Evolutionary conservation across 768 basidiomycete species (phyloP), one percentile per base, ranked within the genome.

Genomic region (Clathrus columnatus): DNA sequence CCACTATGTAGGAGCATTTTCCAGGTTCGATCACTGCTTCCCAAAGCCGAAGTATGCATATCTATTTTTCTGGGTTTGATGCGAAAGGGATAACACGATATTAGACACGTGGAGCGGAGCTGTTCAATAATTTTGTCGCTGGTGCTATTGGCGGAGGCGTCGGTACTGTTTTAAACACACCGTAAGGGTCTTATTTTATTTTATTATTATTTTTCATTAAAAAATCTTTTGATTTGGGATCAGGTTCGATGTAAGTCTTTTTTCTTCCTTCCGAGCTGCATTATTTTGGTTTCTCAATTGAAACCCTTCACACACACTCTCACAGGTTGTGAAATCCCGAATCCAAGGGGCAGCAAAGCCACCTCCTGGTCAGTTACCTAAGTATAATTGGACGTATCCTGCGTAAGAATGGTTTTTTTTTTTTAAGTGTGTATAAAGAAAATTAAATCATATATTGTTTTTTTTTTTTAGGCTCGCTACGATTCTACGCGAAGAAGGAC

Each of bases 351-450:
- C 80, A 18, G 72, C 73, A 42, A 81, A 76, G 60, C 63, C 75
- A 26, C 79, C 63, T 3, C 60, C 86, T 0, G 91, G 90, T 16
- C 81, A 83, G n/a, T 69, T 69, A 1, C 87, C 87, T 18, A 94
- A 92, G 65, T 93, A 94, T 71, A 88, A 87, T 70, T 96, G 94
- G 94, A 85, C 94, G 52, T 93, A 94, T 72, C 93, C 94, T 16
- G 87, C 90, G 57, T 80, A 61, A 29, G 72, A 58, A 51, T 55
- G 57, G 48, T 28, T 24, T 44, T 30, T 36, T 57, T 36, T 44
- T 28, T 17, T 2, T 20, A 6, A 36, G 10, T 59, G 10, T n/a
- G 28, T 29, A 42, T 7, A 10, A 42, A 11, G 26, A 23, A 24
- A 24, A 44, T 17, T 45, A 16, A 24, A 49, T 44, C 28, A 41